These are phyloP conservation scores for Anthoceros angustus DNA, from an alignment of 225 moss, liverwort and hornwort species.

Conservation along the genomic window DNA sequence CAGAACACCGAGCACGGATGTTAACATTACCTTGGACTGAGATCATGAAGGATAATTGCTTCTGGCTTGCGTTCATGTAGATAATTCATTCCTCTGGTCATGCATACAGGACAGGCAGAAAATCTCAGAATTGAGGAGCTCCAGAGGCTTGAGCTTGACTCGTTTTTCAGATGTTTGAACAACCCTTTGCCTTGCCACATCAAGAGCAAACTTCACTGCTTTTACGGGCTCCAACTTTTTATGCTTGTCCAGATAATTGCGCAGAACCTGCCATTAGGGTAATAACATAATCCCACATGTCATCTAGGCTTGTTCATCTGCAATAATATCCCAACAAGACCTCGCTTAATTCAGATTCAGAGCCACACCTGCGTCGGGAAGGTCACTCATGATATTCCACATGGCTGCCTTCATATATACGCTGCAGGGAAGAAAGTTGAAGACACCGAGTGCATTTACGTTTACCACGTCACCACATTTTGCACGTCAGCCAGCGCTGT, in stretches of 20 bases:
- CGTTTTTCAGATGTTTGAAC: not conserved
- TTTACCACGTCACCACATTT: no score
- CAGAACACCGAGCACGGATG: not conserved
- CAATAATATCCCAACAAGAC: no score
- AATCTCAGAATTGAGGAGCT: not conserved
- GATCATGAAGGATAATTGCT: conserved; percentile 59
- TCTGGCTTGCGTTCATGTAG: conserved; percentile 65
- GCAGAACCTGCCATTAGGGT: conserved; percentile 20
- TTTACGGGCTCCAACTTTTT: conserved; percentile 53
- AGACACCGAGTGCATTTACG: no score
- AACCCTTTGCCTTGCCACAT: conserved; percentile 54
- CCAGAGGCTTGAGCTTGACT: not conserved
- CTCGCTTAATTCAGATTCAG: no score
- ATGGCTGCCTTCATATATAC: no score
- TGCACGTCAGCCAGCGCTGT: no score
- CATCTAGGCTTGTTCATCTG: no score
- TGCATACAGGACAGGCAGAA: conserved; percentile 2
- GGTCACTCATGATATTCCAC: no score
- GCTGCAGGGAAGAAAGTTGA: no score
- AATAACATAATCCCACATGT: no score
- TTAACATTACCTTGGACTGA: conserved; percentile 56
- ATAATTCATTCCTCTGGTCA: conserved; percentile 71
- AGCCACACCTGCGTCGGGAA: no score
- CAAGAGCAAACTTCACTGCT: conserved; percentile 51
- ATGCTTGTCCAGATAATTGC: conserved; percentile 26